These are phyloP conservation scores for Colletotrichum sp. DNA, from an alignment of 2,329 filamentous ascomycete genomes.

Conservation along the genomic window DNA sequence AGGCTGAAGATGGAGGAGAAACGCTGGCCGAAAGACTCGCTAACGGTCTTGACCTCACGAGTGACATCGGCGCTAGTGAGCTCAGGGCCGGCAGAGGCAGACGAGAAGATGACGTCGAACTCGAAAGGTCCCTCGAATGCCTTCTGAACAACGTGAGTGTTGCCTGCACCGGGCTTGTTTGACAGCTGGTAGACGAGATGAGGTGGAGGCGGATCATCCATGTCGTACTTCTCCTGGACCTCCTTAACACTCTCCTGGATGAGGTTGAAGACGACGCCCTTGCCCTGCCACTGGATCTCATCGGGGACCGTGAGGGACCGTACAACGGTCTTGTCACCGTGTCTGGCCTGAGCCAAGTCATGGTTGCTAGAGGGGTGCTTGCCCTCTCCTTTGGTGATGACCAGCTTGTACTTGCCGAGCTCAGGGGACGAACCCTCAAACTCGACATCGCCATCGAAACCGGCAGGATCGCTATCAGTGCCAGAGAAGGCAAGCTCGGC, in stretches of 20 bases:
- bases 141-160: conserved; percentile 89
- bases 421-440: conserved; percentile 73
- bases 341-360: conserved; percentile 69
- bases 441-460: conserved; percentile 66
- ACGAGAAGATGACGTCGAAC: conserved; percentile 86
- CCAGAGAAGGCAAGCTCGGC: conserved; percentile 64
- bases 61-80: conserved; percentile 69
- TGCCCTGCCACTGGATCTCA: conserved; percentile 83
- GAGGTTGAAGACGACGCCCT: conserved; percentile 64
- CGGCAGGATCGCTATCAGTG: conserved; percentile 47
- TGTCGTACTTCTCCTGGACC: conserved; percentile 53
- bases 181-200: conserved; percentile 83
- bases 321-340: conserved; percentile 78
- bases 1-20: conserved; percentile 77
- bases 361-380: conserved; percentile 69
- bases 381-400: conserved; percentile 73
- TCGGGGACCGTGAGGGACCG: conserved; percentile 70
- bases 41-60: conserved; percentile 69
- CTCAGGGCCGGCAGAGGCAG: conserved; percentile 58
- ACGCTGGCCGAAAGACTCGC: conserved; percentile 73
- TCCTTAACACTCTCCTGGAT: conserved; percentile 55
- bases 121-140: conserved; percentile 89
- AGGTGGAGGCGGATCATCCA: conserved; percentile 76
- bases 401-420: conserved; percentile 81
- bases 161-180: conserved; percentile 73